phyloP scores from a whole-genome alignment of 345 rosid species.

The Gossypium anomalum region DNA sequence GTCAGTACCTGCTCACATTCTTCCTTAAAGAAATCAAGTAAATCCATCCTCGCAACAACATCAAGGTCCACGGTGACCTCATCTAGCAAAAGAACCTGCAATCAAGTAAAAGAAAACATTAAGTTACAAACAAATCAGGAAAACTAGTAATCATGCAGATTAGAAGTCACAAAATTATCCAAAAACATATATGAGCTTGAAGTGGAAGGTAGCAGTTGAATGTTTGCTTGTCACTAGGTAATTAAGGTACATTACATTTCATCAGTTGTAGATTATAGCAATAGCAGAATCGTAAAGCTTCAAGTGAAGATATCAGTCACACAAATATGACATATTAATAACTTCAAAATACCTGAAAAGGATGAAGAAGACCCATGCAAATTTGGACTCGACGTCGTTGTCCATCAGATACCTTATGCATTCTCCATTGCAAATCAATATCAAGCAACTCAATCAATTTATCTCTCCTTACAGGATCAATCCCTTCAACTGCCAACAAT shows the following conservation, averaged over 20 bases:
- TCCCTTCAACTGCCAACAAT: constrained; percentile 68
- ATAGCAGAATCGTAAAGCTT: neutral
- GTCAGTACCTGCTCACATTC: constrained; percentile 74
- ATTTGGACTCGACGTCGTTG: constrained; percentile 96
- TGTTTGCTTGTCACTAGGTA: neutral
- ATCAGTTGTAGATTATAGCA: neutral
- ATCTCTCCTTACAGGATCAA: constrained; percentile 82
- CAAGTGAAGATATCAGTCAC: neutral
- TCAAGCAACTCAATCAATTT: constrained; percentile 89
- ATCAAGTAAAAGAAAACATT: neutral
- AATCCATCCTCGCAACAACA: constrained; percentile 91
- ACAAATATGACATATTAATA: neutral
- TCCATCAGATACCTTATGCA: constrained; percentile 99
- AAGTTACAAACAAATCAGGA: neutral
- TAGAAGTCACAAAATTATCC: neutral
- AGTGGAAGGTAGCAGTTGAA: neutral
- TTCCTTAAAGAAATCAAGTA: constrained; percentile 82
- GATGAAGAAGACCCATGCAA: constrained; percentile 96
- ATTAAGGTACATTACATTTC: neutral
- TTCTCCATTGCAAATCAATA: constrained; percentile 89
- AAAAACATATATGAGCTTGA: neutral
- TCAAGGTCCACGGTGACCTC: constrained; percentile 96
- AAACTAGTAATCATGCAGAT: neutral
- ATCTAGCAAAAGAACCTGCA: constrained; percentile 83
- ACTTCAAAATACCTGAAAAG: constrained; percentile 57